Evolutionary conservation across 202 grass and related monocot species (phyloP).

Genomic region (Zoysia matrella): DNA sequence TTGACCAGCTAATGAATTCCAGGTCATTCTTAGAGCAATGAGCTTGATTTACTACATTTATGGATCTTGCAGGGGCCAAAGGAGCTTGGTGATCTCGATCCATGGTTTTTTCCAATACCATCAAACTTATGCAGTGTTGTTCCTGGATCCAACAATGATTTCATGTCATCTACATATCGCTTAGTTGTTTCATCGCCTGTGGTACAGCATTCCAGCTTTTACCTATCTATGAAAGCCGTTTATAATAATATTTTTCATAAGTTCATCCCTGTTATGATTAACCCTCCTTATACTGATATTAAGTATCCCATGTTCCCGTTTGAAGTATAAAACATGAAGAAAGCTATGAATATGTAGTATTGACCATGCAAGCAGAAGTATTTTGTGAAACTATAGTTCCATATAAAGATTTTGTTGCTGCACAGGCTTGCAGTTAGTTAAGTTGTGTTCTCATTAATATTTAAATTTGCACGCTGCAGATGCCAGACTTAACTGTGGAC

Average conservation of each 20-base stretch:
- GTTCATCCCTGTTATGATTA: constrained; percentile 9
- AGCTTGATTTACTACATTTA: constrained; percentile 32
- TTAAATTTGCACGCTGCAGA: constrained; percentile 49
- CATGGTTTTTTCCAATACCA: constrained; percentile 86
- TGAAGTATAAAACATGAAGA: constrained; percentile 7
- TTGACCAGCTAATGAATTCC: background rate
- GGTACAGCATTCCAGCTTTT: constrained; percentile 56
- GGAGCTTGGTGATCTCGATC: constrained; percentile 67
- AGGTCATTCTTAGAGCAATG: background rate
- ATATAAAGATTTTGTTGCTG: constrained; percentile 8
- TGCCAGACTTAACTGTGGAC: constrained; percentile 86
- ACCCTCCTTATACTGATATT: constrained; percentile 19
- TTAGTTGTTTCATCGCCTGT: constrained; percentile 82
- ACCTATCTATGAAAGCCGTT: constrained; percentile 8
- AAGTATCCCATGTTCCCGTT: constrained; percentile 21
- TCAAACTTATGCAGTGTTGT: constrained; percentile 67
- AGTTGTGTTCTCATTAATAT: constrained; percentile 31
- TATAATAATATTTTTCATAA: background rate
- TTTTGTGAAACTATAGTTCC: background rate
- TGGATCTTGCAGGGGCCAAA: constrained; percentile 58
- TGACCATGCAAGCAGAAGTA: background rate
- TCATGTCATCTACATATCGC: constrained; percentile 78
- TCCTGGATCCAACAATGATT: constrained; percentile 87
- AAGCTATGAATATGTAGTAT: background rate
- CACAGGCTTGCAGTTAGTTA: background rate